Evolutionary conservation across 2,329 filamentous ascomycete genomes (phyloP), one percentile per base, ranked within the genome.

Genomic region (Sporothrix inflata): DNA sequence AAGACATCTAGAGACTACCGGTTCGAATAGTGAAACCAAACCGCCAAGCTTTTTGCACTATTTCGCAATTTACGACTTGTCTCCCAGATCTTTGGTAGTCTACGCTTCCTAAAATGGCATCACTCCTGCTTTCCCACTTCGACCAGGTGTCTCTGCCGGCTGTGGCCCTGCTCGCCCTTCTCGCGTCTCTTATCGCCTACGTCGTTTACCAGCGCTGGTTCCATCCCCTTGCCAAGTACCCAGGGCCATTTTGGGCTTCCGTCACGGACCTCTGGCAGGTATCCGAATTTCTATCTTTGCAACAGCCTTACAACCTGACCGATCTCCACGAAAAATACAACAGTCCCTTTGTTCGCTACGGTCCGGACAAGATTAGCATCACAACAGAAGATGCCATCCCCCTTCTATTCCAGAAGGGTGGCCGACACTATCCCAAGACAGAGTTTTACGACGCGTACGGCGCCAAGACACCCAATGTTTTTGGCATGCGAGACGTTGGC

Each of bases 381-480:
- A 79, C 77, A 1, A 53, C 72, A 27, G 77, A 78, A 67, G 76
- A 77, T 38, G 77, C 79, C 1, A 76, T 81, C 27, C 74, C 75
- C 3, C 57, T 69, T 9, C 47, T 70, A 4, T 69, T 57, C 45
- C 77, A 80, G 53, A 78, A 76, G 47, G 75, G 75, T 60, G 76
- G 74, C 5, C 72, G 74, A 11, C 69, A 60, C 16, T 78, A 80
- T 76, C 78, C 78, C 3, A 81, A 81, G 74, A 80, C 78, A 0
- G 77, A 80, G 51, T 80, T 80, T 69, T 81, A 81, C 67, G 78
- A 81, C 75, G 80, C 77, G 1, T 81, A 76, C 67, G 77, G 76
- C 1, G 75, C 77, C 1, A 73, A 74, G 8, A 76, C 78, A 70
- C 79, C 80, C 1, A 81, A 81, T 73, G 74, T 81, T 0, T 81